These are phyloP conservation scores for Komagataella pseudopastoris DNA, from an alignment of 805 yeast species.

Conservation along the genomic window DNA sequence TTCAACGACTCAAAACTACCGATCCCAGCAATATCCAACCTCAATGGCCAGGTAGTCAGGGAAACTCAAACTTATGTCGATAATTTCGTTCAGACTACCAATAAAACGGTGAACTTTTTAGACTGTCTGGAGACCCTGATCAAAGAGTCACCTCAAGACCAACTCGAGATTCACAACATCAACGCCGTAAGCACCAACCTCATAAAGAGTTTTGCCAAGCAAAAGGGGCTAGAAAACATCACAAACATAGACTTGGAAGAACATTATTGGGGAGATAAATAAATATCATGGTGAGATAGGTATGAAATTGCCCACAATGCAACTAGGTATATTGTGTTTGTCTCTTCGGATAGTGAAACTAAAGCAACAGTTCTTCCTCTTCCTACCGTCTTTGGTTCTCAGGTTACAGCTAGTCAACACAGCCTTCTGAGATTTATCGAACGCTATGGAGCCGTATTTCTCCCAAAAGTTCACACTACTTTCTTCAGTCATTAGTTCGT, in stretches of 20 bases:
- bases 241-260: not conserved
- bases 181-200: constrained; percentile 13
- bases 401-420: constrained; percentile 85
- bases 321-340: constrained; percentile 86
- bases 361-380: constrained; percentile 78
- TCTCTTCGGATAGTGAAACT: constrained; percentile 90
- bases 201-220: constrained; percentile 12
- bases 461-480: constrained; percentile 97
- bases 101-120: constrained; percentile 17
- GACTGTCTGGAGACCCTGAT: constrained; percentile 14
- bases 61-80: constrained; percentile 9
- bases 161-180: constrained; percentile 17
- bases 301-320: constrained; percentile 90
- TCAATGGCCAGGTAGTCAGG: constrained; percentile 12
- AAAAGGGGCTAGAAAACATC: not conserved
- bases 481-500: constrained; percentile 90
- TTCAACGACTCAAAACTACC: constrained; percentile 2
- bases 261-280: not conserved
- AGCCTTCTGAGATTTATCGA: constrained; percentile 91
- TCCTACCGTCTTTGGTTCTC: constrained; percentile 69
- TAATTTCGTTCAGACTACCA: constrained; percentile 17
- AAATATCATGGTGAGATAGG: constrained; percentile 42
- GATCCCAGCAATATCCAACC: constrained; percentile 16
- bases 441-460: constrained; percentile 90
- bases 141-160: constrained; percentile 3